Conservation (phyloP, 345 rosid species). For the Arabis hirsuta region DNA sequence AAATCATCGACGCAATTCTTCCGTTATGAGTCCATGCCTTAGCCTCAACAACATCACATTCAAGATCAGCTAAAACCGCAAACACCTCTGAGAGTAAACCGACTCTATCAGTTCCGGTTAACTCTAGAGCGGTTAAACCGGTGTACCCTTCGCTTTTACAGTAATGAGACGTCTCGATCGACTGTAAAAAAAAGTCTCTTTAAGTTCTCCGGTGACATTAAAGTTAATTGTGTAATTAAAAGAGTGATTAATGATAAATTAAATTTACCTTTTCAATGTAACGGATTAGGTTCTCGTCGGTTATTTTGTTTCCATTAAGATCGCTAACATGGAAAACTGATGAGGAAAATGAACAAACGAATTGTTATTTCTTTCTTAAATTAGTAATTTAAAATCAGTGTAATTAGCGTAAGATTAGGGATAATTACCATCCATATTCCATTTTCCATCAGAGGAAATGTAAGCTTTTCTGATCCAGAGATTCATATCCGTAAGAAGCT, state of each 20-base stretch:
- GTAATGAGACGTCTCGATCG: slow-evolving; percentile 61
- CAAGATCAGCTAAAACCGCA: slow-evolving; percentile 75
- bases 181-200: slow-evolving; percentile 44
- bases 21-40: slow-evolving; percentile 93
- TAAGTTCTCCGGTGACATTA: neutral
- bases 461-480: slow-evolving; percentile 88
- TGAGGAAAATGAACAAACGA: slow-evolving; percentile 19
- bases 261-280: slow-evolving; percentile 81
- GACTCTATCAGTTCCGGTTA: slow-evolving; percentile 77
- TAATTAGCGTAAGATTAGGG: slow-evolving; percentile 27
- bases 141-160: slow-evolving; percentile 49
- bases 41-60: slow-evolving; percentile 77
- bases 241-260: slow-evolving; percentile 2
- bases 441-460: slow-evolving; percentile 83
- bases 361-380: neutral
- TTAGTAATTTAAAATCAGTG: neutral
- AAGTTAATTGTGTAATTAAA: neutral
- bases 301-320: slow-evolving; percentile 75
- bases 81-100: slow-evolving; percentile 82
- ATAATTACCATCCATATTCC: slow-evolving; percentile 90
- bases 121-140: slow-evolving; percentile 72
- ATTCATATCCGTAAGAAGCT: slow-evolving; percentile 90
- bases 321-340: slow-evolving; percentile 96
- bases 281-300: slow-evolving; percentile 74
- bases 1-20: slow-evolving; percentile 65